Evolutionary conservation across 306 rosid species (phyloP).

Genomic region (Acmispon strigosus): DNA sequence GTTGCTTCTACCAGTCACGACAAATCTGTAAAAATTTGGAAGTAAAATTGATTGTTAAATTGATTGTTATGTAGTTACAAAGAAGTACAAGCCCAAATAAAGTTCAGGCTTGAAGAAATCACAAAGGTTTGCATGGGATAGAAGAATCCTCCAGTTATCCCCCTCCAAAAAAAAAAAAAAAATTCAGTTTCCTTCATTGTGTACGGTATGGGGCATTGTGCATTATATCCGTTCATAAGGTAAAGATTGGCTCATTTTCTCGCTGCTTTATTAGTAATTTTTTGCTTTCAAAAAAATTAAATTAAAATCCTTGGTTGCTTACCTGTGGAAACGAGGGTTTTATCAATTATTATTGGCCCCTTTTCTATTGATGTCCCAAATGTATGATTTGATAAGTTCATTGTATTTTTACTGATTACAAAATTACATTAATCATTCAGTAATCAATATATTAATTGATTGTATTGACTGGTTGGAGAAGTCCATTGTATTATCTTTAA

Average conservation of each 20-base stretch:
- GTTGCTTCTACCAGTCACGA: slow-evolving; percentile 92
- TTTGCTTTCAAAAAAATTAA: not conserved
- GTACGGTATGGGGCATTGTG: slow-evolving; percentile 15
- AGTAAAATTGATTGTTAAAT: no score
- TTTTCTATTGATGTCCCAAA: not conserved
- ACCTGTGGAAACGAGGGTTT: not conserved
- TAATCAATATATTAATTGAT: not conserved
- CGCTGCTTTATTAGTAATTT: no score
- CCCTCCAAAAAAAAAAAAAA: not conserved
- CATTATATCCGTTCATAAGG: not conserved
- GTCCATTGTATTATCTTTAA: not conserved
- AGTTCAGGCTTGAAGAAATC: not conserved
- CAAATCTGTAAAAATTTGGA: slow-evolving; percentile 87
- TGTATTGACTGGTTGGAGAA: not conserved
- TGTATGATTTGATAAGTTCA: not conserved
- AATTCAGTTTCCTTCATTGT: slow-evolving; percentile 3
- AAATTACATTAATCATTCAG: not conserved
- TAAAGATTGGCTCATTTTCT: not conserved
- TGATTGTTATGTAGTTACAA: not conserved
- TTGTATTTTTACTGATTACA: slow-evolving; percentile 6
- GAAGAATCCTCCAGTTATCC: slow-evolving; percentile 11
- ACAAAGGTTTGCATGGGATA: not conserved
- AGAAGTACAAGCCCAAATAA: slow-evolving; percentile 21
- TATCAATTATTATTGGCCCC: not conserved
- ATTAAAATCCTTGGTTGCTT: not conserved